These are phyloP conservation scores for Lactarius sp. DNA, from an alignment of 768 basidiomycete genomes.

Conservation along the genomic window DNA sequence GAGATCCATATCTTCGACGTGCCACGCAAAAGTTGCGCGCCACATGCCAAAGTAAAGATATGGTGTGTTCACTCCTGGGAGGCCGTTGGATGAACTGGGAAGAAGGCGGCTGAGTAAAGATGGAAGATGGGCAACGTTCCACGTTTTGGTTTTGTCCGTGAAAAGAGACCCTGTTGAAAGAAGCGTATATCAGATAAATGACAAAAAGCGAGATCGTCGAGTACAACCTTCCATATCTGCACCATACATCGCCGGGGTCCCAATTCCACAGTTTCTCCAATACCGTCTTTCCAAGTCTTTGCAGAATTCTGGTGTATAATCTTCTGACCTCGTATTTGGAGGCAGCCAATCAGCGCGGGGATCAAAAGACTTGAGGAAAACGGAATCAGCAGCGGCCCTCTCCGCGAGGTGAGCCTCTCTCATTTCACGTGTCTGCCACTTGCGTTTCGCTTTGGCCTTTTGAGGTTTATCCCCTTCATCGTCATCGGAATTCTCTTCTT, in stretches of 20 bases:
- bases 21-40: conserved; percentile 98
- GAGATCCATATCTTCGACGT: conserved; percentile 99
- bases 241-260: conserved; percentile 95
- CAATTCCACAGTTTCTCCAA: conserved; percentile 88
- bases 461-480: conserved; percentile 32
- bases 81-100: conserved; percentile 56
- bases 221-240: conserved; percentile 86
- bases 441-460: conserved; percentile 39
- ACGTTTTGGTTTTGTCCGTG: conserved; percentile 70
- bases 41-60: conserved; percentile 99
- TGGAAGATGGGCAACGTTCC: conserved; percentile 93
- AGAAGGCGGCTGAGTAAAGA: conserved; percentile 81
- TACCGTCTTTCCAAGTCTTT: conserved; percentile 80
- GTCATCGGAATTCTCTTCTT: conserved; percentile 22
- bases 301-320: conserved; percentile 89
- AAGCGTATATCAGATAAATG: background rate
- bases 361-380: conserved; percentile 68
- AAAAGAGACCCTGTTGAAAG: conserved; percentile 52
- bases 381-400: conserved; percentile 40
- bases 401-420: conserved; percentile 47
- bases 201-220: background rate
- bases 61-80: conserved; percentile 96
- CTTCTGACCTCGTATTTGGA: conserved; percentile 56
- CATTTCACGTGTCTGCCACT: conserved; percentile 37
- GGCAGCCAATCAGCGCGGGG: conserved; percentile 79